phyloP scores from a whole-genome alignment of 331 rosid genomes.

The Saraca asoca region DNA sequence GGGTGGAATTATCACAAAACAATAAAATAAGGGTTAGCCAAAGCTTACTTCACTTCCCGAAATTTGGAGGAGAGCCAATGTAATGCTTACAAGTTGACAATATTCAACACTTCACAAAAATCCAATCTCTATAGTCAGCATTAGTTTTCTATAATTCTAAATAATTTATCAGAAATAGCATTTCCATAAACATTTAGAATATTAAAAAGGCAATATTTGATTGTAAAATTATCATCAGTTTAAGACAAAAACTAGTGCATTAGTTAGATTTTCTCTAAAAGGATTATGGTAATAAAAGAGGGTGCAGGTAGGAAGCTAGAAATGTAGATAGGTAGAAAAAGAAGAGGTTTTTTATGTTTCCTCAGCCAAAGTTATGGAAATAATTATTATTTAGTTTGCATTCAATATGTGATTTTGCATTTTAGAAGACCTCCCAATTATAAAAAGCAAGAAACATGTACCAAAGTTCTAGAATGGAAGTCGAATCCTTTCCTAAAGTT shows the following conservation, averaged over 20 bases:
- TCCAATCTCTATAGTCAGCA: conserved; percentile 28
- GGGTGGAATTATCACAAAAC: conserved; percentile 38
- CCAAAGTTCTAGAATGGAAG: too few species aligned
- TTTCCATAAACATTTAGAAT: too few species aligned
- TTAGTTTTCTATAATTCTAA: conserved; percentile 2
- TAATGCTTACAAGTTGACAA: conserved; percentile 20
- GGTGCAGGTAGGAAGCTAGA: conserved; percentile 35
- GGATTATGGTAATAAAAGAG: too few species aligned
- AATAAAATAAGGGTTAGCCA: conserved; percentile 51
- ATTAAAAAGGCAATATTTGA: too few species aligned
- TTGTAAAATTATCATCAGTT: too few species aligned
- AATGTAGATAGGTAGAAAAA: conserved; percentile 22
- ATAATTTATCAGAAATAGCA: too few species aligned
- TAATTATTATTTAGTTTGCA: conserved; percentile 19
- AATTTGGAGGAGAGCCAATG: conserved; percentile 31
- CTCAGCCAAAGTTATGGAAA: conserved; percentile 3
- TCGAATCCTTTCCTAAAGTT: too few species aligned
- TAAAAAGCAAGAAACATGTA: too few species aligned
- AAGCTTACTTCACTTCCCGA: conserved; percentile 28
- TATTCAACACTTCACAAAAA: conserved; percentile 8
- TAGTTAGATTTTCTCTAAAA: conserved; percentile 15
- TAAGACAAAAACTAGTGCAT: conserved; percentile 29
- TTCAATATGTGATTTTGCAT: too few species aligned
- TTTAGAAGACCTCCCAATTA: too few species aligned
- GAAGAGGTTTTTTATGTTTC: conserved; percentile 17